Percentiles rank a stretch among this genome's conserved stretches.
These are phyloP conservation scores for Cercospora beticola DNA, from an alignment of 2,329 filamentous ascomycete genomes.

Conservation along the genomic window DNA sequence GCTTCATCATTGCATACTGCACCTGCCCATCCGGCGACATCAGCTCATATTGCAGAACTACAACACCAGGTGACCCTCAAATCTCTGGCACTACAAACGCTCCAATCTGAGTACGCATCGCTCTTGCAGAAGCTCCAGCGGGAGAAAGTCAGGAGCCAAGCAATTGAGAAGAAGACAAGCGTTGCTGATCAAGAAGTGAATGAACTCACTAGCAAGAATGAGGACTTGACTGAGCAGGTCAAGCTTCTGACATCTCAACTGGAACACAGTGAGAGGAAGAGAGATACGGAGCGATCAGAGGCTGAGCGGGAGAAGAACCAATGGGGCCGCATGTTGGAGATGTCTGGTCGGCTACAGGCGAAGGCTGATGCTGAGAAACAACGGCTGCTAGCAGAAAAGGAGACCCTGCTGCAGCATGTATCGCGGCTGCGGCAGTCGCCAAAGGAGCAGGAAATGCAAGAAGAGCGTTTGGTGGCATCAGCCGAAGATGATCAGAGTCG, in stretches of 20 bases:
- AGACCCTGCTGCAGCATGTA: slow-evolving; percentile 31
- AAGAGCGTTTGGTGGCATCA: no score
- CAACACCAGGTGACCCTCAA: slow-evolving; percentile 57
- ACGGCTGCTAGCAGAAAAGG: slow-evolving; percentile 44
- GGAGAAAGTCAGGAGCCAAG: slow-evolving; percentile 50
- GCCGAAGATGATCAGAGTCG: no score
- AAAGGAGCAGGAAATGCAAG: not conserved
- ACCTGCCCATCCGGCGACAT: slow-evolving; percentile 31
- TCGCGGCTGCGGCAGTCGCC: not conserved
- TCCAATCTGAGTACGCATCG: slow-evolving; percentile 56
- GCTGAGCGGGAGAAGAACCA: slow-evolving; percentile 48
- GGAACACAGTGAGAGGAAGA: slow-evolving; percentile 49
- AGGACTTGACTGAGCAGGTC: slow-evolving; percentile 50
- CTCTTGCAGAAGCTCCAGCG: slow-evolving; percentile 54
- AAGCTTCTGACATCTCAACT: slow-evolving; percentile 50
- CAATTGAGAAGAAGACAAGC: slow-evolving; percentile 52
- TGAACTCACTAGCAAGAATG: slow-evolving; percentile 52
- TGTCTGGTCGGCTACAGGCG: slow-evolving; percentile 49
- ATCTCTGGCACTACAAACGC: slow-evolving; percentile 52
- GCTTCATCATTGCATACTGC: slow-evolving; percentile 29
- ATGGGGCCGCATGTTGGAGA: slow-evolving; percentile 53
- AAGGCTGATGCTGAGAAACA: slow-evolving; percentile 46
- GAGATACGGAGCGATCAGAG: slow-evolving; percentile 49
- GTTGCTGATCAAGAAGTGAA: slow-evolving; percentile 55
- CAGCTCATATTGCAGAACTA: slow-evolving; percentile 49